phyloP scores from a whole-genome alignment of 139 green algal genomes.

The Gonium pectorale region DNA sequence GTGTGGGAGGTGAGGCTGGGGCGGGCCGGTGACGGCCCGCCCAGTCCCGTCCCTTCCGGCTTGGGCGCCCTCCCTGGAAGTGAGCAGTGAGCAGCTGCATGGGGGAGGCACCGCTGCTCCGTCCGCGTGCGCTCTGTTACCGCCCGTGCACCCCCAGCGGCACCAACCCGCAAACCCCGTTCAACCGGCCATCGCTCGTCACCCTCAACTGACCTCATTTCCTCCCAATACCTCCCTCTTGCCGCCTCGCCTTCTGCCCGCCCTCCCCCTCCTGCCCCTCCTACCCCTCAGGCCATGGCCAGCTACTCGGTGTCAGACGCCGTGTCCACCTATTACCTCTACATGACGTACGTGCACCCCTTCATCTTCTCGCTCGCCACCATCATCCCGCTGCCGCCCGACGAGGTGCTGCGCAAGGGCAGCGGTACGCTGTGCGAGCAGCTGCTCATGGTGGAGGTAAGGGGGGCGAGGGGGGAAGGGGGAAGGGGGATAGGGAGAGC shows the following conservation, averaged over 20 bases:
- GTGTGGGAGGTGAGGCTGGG: too few relatives aligned
- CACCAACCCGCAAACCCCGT: too few relatives aligned
- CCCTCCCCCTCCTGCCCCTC: background rate
- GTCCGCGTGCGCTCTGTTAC: too few relatives aligned
- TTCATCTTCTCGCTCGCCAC: constrained; percentile 99
- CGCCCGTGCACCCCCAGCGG: too few relatives aligned
- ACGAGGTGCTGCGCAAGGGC: constrained; percentile 97
- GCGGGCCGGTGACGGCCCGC: too few relatives aligned
- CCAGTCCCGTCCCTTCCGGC: too few relatives aligned
- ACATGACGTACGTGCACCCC: constrained; percentile 99
- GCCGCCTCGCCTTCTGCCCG: background rate
- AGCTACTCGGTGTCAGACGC: constrained; percentile 98
- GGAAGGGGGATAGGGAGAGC: background rate
- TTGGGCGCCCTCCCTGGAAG: too few relatives aligned
- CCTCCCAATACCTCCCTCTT: too few relatives aligned
- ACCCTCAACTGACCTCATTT: too few relatives aligned
- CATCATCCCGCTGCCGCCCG: constrained; percentile 97
- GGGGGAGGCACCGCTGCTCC: too few relatives aligned
- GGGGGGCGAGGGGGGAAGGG: constrained; percentile 52
- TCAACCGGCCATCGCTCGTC: too few relatives aligned
- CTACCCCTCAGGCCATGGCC: constrained; percentile 86
- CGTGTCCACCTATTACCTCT: constrained; percentile 98
- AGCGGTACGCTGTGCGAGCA: constrained; percentile 97
- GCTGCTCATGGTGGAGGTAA: constrained; percentile 96
- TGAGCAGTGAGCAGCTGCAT: too few relatives aligned